These are phyloP conservation scores for Colletotrichum shisoi DNA, from an alignment of 2,329 filamentous ascomycete genomes.

Conservation along the genomic window DNA sequence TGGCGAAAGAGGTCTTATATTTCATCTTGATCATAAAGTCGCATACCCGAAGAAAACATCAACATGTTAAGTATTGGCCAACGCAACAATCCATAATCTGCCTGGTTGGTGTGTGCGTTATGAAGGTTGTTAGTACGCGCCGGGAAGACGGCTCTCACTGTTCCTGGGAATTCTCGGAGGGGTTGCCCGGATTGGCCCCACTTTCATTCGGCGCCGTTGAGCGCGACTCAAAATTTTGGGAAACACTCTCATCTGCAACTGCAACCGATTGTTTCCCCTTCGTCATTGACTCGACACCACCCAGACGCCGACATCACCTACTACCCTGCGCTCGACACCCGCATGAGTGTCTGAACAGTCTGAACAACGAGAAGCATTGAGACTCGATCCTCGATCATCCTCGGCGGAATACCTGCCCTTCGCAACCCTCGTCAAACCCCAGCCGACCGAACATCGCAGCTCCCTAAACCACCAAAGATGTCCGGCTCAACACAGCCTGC, in stretches of 20 bases:
- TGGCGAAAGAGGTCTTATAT: too few relatives aligned
- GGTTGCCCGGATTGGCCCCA: slow-evolving; percentile 1
- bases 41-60: too few relatives aligned
- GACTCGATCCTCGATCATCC: background rate
- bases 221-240: slow-evolving; percentile 9
- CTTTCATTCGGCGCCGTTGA: slow-evolving; percentile 14
- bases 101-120: background rate
- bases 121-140: background rate
- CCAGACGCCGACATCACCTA: background rate
- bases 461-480: slow-evolving; percentile 7
- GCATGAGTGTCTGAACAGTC: background rate
- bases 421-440: background rate
- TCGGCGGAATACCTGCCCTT: background rate
- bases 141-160: background rate
- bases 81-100: background rate
- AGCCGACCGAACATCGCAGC: slow-evolving; percentile 4
- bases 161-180: background rate
- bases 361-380: background rate
- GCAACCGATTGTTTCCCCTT: slow-evolving; percentile 1
- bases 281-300: slow-evolving; percentile 18
- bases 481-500: slow-evolving; percentile 30
- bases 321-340: background rate
- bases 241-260: background rate
- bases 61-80: background rate
- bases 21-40: too few relatives aligned